These are phyloP conservation scores for Apiospora saccharicola DNA, from an alignment of 2,329 filamentous ascomycete species.

Conservation along the genomic window DNA sequence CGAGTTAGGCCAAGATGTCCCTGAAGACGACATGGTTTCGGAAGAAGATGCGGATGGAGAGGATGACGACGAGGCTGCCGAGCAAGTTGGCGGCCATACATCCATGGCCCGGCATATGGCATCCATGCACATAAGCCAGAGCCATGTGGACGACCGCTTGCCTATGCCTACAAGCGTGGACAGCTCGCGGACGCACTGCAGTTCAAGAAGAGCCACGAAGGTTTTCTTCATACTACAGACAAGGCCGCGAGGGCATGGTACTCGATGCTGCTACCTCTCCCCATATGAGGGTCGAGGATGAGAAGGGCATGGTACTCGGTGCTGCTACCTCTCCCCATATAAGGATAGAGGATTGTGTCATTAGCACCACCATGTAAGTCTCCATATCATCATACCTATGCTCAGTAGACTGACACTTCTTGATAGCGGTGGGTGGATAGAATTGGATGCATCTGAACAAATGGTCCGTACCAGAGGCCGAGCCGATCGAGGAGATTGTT, in stretches of 20 bases:
- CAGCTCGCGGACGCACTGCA: background rate
- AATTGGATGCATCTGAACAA: background rate
- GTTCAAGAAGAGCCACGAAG: background rate
- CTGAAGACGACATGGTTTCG: background rate
- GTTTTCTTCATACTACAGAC: background rate
- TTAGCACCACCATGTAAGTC: conserved; percentile 21
- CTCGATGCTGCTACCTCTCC: background rate
- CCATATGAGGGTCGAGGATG: background rate
- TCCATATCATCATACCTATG: background rate
- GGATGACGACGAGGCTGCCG: conserved; percentile 42
- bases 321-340: background rate
- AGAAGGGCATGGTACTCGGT: conserved; percentile 11
- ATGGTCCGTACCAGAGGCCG: background rate
- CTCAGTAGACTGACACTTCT: background rate
- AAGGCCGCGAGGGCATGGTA: background rate
- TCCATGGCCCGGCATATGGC: background rate
- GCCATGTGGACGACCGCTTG: background rate
- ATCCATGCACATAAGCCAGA: background rate
- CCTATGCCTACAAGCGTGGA: conserved; percentile 9
- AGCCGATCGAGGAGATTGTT: no score
- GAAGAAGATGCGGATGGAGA: conserved; percentile 36
- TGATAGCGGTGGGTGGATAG: background rate
- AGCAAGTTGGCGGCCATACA: conserved; percentile 56
- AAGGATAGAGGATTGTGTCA: background rate
- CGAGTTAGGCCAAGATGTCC: conserved; percentile 30